Evolutionary conservation across 257 asterid genomes (phyloP).

Genomic region (Solanum peruvianum): DNA sequence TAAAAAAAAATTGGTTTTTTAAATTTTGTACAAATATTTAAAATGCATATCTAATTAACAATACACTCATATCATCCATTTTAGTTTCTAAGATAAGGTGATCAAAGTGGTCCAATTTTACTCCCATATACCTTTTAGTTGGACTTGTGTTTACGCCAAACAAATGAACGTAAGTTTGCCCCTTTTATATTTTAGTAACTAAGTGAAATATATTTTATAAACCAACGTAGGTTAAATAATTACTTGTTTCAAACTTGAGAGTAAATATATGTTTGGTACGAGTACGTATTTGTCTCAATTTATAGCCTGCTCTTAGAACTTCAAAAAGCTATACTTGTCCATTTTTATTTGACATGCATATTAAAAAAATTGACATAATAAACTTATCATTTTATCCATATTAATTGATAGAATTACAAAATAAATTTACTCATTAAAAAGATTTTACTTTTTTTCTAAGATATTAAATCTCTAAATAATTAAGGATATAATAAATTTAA

Average conservation of each 20-base stretch:
- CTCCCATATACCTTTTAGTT: background rate
- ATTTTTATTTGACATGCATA: too few relatives aligned
- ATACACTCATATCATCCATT: background rate
- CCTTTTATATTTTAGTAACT: background rate
- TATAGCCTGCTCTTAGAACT: too few relatives aligned
- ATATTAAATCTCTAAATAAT: too few relatives aligned
- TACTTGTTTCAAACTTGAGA: background rate
- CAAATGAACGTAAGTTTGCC: background rate
- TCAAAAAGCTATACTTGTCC: too few relatives aligned
- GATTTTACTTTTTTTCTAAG: too few relatives aligned
- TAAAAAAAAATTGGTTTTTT: too few relatives aligned
- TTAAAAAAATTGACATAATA: too few relatives aligned
- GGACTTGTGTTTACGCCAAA: background rate
- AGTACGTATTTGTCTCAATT: background rate
- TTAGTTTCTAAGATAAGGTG: background rate
- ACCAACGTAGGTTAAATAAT: background rate
- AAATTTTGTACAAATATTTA: background rate
- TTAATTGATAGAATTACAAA: too few relatives aligned
- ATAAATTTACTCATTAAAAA: too few relatives aligned
- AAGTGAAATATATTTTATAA: background rate
- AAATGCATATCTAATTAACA: background rate
- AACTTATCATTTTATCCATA: too few relatives aligned
- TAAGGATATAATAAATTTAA: too few relatives aligned
- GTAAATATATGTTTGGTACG: background rate
- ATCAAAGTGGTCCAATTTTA: background rate